Base-by-base conservation (phyloP, 345 rosid species). In the Iberis pinnata region DNA sequence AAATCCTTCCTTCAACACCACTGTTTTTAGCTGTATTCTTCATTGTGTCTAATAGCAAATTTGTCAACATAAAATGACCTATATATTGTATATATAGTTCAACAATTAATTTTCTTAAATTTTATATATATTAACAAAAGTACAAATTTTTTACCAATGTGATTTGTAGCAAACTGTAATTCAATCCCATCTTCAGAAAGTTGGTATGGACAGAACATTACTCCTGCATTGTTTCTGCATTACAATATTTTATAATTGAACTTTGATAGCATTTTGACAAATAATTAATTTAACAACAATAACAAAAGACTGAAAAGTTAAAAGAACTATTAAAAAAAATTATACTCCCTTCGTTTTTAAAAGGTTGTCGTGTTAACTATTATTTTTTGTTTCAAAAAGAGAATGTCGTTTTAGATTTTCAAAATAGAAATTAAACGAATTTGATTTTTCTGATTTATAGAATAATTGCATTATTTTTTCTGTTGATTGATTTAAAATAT, bases 41-140 rank as follows among this genome's bases (percentile, higher is more conserved):
- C 96, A 88, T 84, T 41, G 76, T 88, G 36, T 80, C 93, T 2
- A 92, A 60, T 15, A 92, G 86, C 68, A 88, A 84, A 58, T 81
- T 85, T 43, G 98, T 85, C 65, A 92, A 60, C 40, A 82, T 76
- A 45, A 92, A 92, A 64, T 92, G 98, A 26, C 98, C 98, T 92
- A 77, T 9, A 46, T 8, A 40, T 29, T 4, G 11, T 12, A 53
- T 27, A 52, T 31, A 17, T 15, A 37, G 1, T 6, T 44, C 37
- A 58, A 33, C 14, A 6, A 39, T 37, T 43, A 7, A 5, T 13
- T 3, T 5, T 18, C 8, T 26, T 17, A 42, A 3, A 15, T 15
- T 15, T n/a, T 11, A 8, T 1, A n/a, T 18, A 9, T 11, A 16
- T 5, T 2, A 6, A 35, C 12, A 12, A 1, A 31, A 12, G 18